Evolutionary conservation across 1,139 yeast genomes (phyloP), one percentile per base, ranked within the genome.

Genomic region (Suhomyces coccinellae): DNA sequence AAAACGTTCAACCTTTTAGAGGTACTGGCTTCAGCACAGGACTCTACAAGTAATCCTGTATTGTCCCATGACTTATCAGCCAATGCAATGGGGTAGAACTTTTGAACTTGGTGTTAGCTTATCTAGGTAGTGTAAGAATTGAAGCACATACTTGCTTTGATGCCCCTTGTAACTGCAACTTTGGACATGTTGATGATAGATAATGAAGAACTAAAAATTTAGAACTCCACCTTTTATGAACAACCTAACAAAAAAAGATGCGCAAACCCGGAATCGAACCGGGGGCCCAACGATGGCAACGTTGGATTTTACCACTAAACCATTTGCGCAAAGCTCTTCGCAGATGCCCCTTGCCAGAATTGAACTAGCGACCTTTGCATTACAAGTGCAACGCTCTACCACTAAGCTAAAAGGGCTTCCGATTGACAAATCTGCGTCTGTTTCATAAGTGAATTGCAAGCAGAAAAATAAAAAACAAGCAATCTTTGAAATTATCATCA

Each of bases 331-430:
- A n/a, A 4, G n/a, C 32, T 59, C 63, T 6, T 9, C 20, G 12
- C 9, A 12, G 4, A 61, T 83, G 89, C 89, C 89, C 73, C 85
- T 80, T 84, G 87, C 87, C 91, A 85, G 91, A 84, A 83, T 85
- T 83, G 90, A 85, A 85, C 90, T 85, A 83, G 87, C 86, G 91
- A 85, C 88, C 91, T 84, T 83, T 84, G 90, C 91, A 85, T 85
- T 84, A 84, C 90, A 85, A 84, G 90, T 85, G 90, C 89, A 84
- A 83, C 90, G 91, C 91, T 85, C 88, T 85, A 85, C 91, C 91
- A 84, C 91, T 85, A 83, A 85, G 91, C 91, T 85, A 85, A 84
- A 76, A 79, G 75, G 88, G 88, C 88, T 15, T 6, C 28, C 33
- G 24, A 20, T 20, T 20, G 24, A 20, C 24, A 20, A 20, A 20